These are phyloP conservation scores for Tympanopsis confertula DNA, from an alignment of 2,329 filamentous ascomycete species.

Conservation along the genomic window DNA sequence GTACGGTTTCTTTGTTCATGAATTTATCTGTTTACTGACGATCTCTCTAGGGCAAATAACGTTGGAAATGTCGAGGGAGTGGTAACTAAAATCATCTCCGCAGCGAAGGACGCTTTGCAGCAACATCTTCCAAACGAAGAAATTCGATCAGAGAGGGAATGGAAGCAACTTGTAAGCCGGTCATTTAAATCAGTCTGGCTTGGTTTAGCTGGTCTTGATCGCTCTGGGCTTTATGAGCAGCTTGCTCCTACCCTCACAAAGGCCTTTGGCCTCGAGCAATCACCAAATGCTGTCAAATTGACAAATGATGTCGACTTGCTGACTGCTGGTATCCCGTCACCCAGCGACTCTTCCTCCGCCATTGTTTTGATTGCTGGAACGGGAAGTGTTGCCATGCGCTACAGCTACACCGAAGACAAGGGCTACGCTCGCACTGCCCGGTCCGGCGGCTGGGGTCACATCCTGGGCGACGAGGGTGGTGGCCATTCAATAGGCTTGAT, in stretches of 20 bases:
- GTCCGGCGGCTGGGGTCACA: constrained; percentile 28
- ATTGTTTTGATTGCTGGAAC: constrained; percentile 28
- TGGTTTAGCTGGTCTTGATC: constrained; percentile 25
- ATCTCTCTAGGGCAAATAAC: constrained; percentile 13
- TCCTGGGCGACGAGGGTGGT: constrained; percentile 29
- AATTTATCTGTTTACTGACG: constrained; percentile 6
- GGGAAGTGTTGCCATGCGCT: constrained; percentile 27
- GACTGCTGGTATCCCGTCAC: constrained; percentile 10
- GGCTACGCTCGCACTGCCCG: constrained; percentile 16
- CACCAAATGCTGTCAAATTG: constrained; percentile 12
- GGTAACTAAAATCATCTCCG: constrained; percentile 5
- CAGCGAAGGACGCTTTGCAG: background rate
- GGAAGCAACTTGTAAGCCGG: constrained; percentile 2
- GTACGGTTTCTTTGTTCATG: constrained; percentile 12
- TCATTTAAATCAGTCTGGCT: constrained; percentile 20
- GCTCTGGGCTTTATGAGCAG: constrained; percentile 13
- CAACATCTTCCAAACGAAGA: background rate
- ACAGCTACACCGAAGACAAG: constrained; percentile 8
- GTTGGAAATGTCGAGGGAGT: constrained; percentile 13
- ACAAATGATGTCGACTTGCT: constrained; percentile 27
- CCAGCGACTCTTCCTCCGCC: constrained; percentile 8
- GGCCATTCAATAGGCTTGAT: constrained; percentile 25
- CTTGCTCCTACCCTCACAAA: constrained; percentile 14
- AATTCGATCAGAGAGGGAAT: constrained; percentile 7
- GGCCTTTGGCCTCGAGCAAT: constrained; percentile 12